Conservation (phyloP, 164 flowering plant genomes). For the Malania oleifera region DNA sequence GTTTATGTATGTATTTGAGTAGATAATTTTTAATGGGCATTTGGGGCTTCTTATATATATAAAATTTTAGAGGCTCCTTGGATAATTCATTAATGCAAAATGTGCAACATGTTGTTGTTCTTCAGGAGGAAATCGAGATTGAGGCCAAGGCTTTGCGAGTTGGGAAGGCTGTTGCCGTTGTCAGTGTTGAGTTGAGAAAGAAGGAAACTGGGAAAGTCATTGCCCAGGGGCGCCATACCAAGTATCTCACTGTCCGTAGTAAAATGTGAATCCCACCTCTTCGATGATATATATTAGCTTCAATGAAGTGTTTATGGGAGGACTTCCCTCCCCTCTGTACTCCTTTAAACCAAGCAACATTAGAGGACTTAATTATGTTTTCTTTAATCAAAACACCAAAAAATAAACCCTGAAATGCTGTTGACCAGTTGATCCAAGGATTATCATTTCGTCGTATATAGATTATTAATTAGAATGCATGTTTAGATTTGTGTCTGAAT, state of each 20-base stretch:
- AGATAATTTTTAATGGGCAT: neutral
- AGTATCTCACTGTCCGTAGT: conserved; percentile 57
- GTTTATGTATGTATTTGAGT: no score
- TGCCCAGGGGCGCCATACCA: conserved; percentile 90
- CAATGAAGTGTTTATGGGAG: no score
- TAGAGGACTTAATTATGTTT: no score
- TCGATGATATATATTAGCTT: no score
- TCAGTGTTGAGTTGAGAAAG: conserved; percentile 74
- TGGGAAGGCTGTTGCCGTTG: conserved; percentile 75
- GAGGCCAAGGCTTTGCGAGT: conserved; percentile 65
- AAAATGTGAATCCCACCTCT: conserved; percentile 43
- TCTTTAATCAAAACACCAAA: no score
- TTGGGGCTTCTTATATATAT: neutral
- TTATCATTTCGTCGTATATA: no score
- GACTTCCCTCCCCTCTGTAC: no score
- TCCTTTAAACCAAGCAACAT: no score
- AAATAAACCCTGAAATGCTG: no score
- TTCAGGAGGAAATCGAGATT: conserved; percentile 82
- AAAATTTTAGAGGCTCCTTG: neutral
- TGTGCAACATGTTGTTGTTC: neutral
- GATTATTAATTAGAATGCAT: no score
- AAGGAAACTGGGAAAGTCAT: conserved; percentile 66
- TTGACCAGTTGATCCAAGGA: no score
- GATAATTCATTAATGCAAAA: neutral
- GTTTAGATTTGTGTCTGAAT: no score